Evolutionary conservation across 2,329 filamentous ascomycete species (phyloP), one percentile per base, ranked within the genome.

Genomic region (Exophiala xenobiotica): DNA sequence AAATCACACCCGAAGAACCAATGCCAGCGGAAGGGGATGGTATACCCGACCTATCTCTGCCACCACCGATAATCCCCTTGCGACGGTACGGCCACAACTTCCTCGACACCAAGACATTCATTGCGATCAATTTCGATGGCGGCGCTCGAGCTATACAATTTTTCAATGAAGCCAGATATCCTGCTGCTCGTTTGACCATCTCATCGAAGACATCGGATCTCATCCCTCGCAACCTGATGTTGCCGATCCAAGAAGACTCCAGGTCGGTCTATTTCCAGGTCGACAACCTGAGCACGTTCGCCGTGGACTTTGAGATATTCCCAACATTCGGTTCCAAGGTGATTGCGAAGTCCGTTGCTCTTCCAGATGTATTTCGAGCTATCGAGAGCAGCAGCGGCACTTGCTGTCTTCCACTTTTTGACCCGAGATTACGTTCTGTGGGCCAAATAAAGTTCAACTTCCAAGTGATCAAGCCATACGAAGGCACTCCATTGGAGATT

Each of bases 21-120:
- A 37, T 38, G 6, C 20, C 45, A 12, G 37, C 27, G 9, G 61
- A 63, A 40, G 81, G 81, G 0, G 92, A 97, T 70, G 88, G 88
- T 1, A 99, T 99, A 49, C 93, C 93, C 2, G 83, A 90, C 58
- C 83, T 99, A 24, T 91, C 92, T 61, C 78, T 99, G 9, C 93
- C 93, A 18, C 93, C 93, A 16, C 93, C 93, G 0, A 97, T 99
- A 59, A 96, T 99, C 60, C 93, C 93, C 0, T 78, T 97, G 41
- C 83, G 93, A 61, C 82, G 93, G 63, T 99, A 99, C 64, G 93
- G 93, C 12, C 93, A 99, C 74, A 99, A 97, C 70, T 99, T 99
- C 77, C 78, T 99, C 27, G 93, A 99, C 65, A 96, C 90, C 23
- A 99, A 97, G 74, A 95, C 91, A 0, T 95, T 96, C 58, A 85